Base-by-base conservation (phyloP, 2,329 filamentous ascomycete species). In the Thelonectria olida region DNA sequence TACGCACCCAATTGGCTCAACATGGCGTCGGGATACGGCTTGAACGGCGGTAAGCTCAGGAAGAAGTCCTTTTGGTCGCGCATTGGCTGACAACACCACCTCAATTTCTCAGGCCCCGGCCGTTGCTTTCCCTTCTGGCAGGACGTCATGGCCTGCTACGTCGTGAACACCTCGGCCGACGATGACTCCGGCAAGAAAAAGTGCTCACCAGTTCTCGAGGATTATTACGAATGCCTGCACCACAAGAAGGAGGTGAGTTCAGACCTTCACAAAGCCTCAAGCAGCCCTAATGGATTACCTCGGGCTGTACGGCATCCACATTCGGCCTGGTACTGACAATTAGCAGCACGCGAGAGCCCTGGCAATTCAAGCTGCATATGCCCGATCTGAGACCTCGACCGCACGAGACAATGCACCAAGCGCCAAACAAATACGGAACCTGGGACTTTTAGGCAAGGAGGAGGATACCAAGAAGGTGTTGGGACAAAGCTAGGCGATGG, bases 101-200 rank as follows among this genome's bases (percentile, higher is more conserved):
- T 60, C 47, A 48, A 34, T 52, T 49, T 49, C 61, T 5, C 71
- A 89, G 86, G 86, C 73, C 84, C 86, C 65, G 83, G 82, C 71
- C 92, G 95, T 80, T 99, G 96, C 89, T 98, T 97, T 84, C 92
- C 94, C 76, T 99, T 97, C 88, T 99, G 96, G 96, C 96, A 99
- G 83, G 96, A 99, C 82, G 89, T 98, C 68, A 91, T 99, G 77
- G 93, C 93, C 74, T 99, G 96, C 88, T 99, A 99, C 80, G 93
- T 97, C 63, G 90, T 97, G 76, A 98, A 98, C 83, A 93, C 93
- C 57, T 87, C 85, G 67, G 83, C 90, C 67, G 91, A 95, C 57
- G 91, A 94, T 74, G 84, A 88, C 69, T 87, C 88, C 15, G 92
- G 92, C 70, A 96, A 94, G 83, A 91, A 89, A 79, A 97, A 97